Percentiles rank a stretch among this genome's conserved stretches.
Conservation (phyloP, 2,329 filamentous ascomycete species). For the Alternaria arbusti region DNA sequence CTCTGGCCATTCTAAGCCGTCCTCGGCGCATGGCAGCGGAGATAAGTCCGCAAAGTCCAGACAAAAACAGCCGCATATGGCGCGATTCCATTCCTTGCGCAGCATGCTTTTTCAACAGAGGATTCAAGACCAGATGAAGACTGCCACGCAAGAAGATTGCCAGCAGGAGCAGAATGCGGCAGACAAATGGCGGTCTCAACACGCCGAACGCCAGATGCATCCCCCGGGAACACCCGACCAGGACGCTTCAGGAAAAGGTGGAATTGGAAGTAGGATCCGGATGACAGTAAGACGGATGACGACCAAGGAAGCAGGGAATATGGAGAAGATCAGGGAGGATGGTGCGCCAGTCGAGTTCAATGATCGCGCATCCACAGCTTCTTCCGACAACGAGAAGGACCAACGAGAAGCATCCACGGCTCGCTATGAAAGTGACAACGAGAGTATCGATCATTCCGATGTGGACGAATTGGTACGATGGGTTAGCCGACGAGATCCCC, state of each 20-base stretch:
- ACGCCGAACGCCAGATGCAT: conserved; percentile 35
- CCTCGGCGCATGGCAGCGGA: conserved; percentile 9
- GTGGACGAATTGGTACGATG: conserved; percentile 44
- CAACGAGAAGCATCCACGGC: conserved; percentile 3
- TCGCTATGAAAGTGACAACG: conserved; percentile 20
- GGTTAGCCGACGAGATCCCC: conserved; percentile 40
- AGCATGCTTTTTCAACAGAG: conserved; percentile 41
- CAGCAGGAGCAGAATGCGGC: conserved; percentile 25
- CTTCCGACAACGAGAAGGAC: conserved; percentile 29
- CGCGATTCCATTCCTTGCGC: conserved; percentile 43
- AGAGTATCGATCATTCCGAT: conserved; percentile 40
- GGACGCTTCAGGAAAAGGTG: conserved; percentile 20
- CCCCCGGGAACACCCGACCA: conserved; percentile 34
- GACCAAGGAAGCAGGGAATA: conserved; percentile 34
- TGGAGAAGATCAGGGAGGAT: conserved; percentile 34
- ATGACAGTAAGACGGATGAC: conserved; percentile 36
- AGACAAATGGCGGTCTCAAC: conserved; percentile 36
- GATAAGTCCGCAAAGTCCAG: conserved; percentile 18
- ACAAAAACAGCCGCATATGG: conserved; percentile 34
- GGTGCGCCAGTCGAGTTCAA: conserved; percentile 17
- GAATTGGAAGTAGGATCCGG: conserved; percentile 32
- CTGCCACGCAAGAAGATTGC: conserved; percentile 23
- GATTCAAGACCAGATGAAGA: conserved; percentile 39
- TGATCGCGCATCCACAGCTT: conserved; percentile 32
- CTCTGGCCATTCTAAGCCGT: conserved; percentile 11